Conservation (phyloP, 345 rosid genomes). For the Luvunga scandens region DNA sequence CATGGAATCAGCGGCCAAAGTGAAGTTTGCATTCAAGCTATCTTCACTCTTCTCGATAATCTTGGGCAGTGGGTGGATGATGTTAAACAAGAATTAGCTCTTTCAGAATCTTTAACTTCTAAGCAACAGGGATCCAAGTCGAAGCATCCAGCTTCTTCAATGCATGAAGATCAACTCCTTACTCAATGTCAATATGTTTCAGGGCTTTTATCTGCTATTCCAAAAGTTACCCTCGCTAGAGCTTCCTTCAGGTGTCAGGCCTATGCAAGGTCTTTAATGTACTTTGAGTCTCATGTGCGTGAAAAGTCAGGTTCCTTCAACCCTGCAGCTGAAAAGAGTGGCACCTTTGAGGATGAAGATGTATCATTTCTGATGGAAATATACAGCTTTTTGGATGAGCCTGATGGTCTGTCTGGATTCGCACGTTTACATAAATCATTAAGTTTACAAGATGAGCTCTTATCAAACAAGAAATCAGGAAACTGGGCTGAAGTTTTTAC, state of each 20-base stretch:
- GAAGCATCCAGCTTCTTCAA: slow-evolving; percentile 47
- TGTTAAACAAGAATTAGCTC: slow-evolving; percentile 78
- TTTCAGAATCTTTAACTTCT: slow-evolving; percentile 58
- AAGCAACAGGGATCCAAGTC: slow-evolving; percentile 60
- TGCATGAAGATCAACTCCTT: slow-evolving; percentile 71
- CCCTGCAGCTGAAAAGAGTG: slow-evolving; percentile 87
- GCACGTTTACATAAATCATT: slow-evolving; percentile 78
- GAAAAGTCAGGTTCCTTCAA: slow-evolving; percentile 88
- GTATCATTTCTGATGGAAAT: slow-evolving; percentile 91
- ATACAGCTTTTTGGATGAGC: slow-evolving; percentile 90
- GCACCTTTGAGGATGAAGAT: slow-evolving; percentile 84
- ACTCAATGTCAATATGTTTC: slow-evolving; percentile 82
- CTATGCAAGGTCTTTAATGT: slow-evolving; percentile 94
- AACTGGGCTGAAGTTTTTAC: slow-evolving; percentile 96
- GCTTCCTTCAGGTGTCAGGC: slow-evolving; percentile 94
- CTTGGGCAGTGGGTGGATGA: slow-evolving; percentile 99
- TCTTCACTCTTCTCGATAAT: slow-evolving; percentile 94
- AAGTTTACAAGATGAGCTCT: slow-evolving; percentile 84
- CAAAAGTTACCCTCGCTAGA: slow-evolving; percentile 86
- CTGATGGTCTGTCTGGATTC: slow-evolving; percentile 91
- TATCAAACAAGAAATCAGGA: slow-evolving; percentile 83
- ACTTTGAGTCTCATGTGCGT: slow-evolving; percentile 88
- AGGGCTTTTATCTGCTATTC: slow-evolving; percentile 77
- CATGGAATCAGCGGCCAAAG: slow-evolving; percentile 61
- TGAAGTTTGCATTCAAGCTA: slow-evolving; percentile 95